phyloP scores from a whole-genome alignment of 495 filamentous ascomycete species.

The Cercophora sp. region DNA sequence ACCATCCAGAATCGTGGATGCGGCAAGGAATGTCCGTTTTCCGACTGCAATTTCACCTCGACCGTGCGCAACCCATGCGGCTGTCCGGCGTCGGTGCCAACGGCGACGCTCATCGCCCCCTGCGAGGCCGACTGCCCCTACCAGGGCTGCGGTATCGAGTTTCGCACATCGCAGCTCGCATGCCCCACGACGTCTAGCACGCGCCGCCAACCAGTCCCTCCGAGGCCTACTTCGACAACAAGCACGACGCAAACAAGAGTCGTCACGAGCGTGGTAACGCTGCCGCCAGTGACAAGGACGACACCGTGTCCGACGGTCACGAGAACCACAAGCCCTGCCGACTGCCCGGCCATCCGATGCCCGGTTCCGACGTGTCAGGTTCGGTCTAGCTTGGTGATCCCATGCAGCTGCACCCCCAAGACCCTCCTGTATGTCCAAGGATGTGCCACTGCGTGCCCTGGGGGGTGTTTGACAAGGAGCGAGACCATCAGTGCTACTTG shows the following conservation, averaged over 20 bases:
- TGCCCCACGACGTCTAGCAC: slow-evolving; percentile 18
- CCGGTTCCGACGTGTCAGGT: slow-evolving; percentile 38
- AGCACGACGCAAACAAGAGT: slow-evolving; percentile 15
- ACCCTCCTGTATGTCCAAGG: slow-evolving; percentile 39
- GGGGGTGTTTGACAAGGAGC: slow-evolving; percentile 33
- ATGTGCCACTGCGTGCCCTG: slow-evolving; percentile 35
- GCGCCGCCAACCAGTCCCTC: not conserved
- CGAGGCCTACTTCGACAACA: slow-evolving; percentile 9
- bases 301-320: slow-evolving; percentile 38
- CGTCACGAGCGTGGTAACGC: slow-evolving; percentile 24
- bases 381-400: slow-evolving; percentile 27
- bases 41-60: slow-evolving; percentile 23
- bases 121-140: slow-evolving; percentile 31
- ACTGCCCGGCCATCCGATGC: slow-evolving; percentile 37
- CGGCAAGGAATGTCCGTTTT: slow-evolving; percentile 21
- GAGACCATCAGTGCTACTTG: slow-evolving; percentile 22
- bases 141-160: slow-evolving; percentile 28
- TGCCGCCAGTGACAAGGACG: slow-evolving; percentile 15
- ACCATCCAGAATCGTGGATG: slow-evolving; percentile 25
- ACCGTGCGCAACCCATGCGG: slow-evolving; percentile 28
- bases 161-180: slow-evolving; percentile 18
- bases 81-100: slow-evolving; percentile 27
- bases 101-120: slow-evolving; percentile 29
- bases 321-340: slow-evolving; percentile 34
- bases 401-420: slow-evolving; percentile 36